Evolutionary conservation across 192 early-diverging fungal genomes (phyloP), one percentile per base, ranked within the genome.

Genomic region (Linnemannia schmuckeri): DNA sequence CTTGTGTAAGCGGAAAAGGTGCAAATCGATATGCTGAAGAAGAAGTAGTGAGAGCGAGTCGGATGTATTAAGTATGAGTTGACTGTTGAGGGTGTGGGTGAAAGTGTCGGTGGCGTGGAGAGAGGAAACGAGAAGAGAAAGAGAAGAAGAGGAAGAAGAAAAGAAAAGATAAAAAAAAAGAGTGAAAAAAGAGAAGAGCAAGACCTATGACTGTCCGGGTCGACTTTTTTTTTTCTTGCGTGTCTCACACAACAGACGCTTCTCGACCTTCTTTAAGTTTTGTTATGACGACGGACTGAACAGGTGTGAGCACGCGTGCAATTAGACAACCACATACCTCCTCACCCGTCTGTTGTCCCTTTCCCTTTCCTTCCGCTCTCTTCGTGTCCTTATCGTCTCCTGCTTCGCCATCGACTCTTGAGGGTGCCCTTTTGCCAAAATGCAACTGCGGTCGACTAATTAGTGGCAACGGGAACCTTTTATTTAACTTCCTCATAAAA

Each of bases 321-420:
- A 49, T 18, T 15, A 44, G 42, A 49, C 47, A 15, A 3, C 1
- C 15, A 18, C 4, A 49, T 44, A 49, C 12, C 10, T 10, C 10
- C 46, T 47, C 46, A 47, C 6, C 46, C 47, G 10, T 49, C 17
- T 1, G 17, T 49, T 2, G 17, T 49, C 47, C 55, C n/a, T 75
- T 24, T 30, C 35, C 20, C 55, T 75, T 40, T 18, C 20, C 44
- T 55, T 38, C 17, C 27, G 55, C 73, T 46, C 6, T 38, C 49
- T 57, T 52, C 49, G 13, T 18, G 6, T 20, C 47, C 15, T 74
- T 47, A 10, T 46, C 22, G 6, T 22, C 37, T 73, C 44, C 44
- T 46, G n/a, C 42, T 41, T 75, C 47, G 47, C 27, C 73, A 75
- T 54, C 49, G 30, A 46, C 73, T 75, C 73, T 75, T 18, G 10